Conservation (phyloP, 345 rosid species). For the Citrus medica region DNA sequence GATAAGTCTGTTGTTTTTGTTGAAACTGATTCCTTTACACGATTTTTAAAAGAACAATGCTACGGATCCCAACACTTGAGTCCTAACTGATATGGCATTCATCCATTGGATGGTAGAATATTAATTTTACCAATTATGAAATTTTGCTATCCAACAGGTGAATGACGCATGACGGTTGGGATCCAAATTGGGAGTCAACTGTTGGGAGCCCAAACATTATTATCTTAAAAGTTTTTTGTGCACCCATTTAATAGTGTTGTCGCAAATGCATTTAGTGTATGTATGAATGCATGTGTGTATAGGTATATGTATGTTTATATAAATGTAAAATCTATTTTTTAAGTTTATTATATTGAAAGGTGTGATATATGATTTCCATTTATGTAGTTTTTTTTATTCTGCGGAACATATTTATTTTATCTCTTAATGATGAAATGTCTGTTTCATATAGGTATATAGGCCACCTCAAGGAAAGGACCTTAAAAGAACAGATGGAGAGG, state of each 20-base stretch:
- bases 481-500: constrained; percentile 89
- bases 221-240: background rate
- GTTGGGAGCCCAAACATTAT: no score
- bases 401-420: background rate
- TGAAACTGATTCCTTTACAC: background rate
- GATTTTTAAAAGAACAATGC: background rate
- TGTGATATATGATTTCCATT: background rate
- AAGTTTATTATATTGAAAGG: background rate
- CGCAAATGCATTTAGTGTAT: background rate
- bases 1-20: background rate
- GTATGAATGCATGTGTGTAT: background rate
- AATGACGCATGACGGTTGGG: no score
- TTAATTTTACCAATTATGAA: no score
- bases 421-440: constrained; percentile 4
- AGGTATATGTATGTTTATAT: background rate
- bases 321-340: background rate
- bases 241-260: background rate
- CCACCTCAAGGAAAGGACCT: constrained; percentile 87
- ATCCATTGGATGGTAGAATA: no score
- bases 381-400: background rate
- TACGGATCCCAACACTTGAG: no score
- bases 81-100: no score
- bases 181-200: no score
- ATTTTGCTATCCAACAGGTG: no score
- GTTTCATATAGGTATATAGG: constrained; percentile 66